Evolutionary conservation across 2,329 filamentous ascomycete species (phyloP), one percentile per base, ranked within the genome.

Genomic region (Cytospora schulzeri): DNA sequence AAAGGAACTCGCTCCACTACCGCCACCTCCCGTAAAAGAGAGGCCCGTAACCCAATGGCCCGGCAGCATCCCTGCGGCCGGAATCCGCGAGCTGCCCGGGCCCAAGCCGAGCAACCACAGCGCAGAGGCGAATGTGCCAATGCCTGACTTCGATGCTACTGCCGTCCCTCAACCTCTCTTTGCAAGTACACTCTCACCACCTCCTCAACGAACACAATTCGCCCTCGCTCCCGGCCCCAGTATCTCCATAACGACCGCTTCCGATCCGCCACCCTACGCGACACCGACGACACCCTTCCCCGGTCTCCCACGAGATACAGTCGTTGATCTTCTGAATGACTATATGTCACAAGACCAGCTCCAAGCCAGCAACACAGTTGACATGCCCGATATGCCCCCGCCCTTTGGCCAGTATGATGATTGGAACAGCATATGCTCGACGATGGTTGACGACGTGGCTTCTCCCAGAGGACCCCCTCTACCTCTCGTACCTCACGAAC

Each of bases 151-250:
- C 55, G 65, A 66, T 58, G 57, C 62, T 12, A 62, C 62, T 35
- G 65, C 65, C 19, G 29, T 66, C 22, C 65, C 65, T 26, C 65
- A 63, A 55, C 65, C 65, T 28, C 54, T 66, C 31, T 66, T 66
- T 19, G 56, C 55, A 4, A 35, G 31, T 38, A 56, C 60, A 50
- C 48, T 64, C 19, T 66, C 62, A 17, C 65, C 65, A 26, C 62
- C 65, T 5, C 62, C 65, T 5, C 48, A 53, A 26, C 38, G 55
- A 45, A 56, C 52, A 17, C 60, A 56, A 26, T 62, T 56, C 19
- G 52, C 52, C 19, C 62, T 41, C 7, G 33, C 57, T 19, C 54
- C 57, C 19, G 56, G 35, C 54, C 64, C 64, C 26, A 56, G 61
- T 29, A 66, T 66, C 35, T 52, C 64, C 28, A 66, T 66, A 31